Evolutionary conservation across 768 basidiomycete genomes (phyloP), one percentile per base, ranked within the genome.

Genomic region (Hysterangium stoloniferum): DNA sequence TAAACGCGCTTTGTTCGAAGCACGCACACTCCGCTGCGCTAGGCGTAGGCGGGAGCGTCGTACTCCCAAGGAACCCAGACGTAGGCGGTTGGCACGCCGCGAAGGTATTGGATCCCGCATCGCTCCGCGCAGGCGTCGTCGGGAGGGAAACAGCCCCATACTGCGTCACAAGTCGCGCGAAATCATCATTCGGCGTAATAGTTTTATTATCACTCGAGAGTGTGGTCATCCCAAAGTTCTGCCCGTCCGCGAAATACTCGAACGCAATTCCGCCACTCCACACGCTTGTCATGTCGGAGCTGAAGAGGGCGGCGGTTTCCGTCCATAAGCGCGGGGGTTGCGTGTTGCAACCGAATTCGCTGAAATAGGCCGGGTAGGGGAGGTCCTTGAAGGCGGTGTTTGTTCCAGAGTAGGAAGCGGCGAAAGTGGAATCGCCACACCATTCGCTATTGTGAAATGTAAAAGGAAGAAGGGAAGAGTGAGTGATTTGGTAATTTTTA

Each of bases 181-280:
- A 95, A 63, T 94, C 91, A 9, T 70, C 70, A 57, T 74, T 75
- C 22, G 78, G 73, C 6, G 79, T 82, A 44, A 90, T 86, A 4
- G 84, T 82, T 41, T 59, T 74, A 52, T 75, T 75, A 60, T 86
- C 83, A 2, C 71, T 2, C 2, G 80, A 81, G 53, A 95, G 76
- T 24, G 75, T 88, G 54, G 89, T 85, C 74, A 95, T 86, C 22
- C 93, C 93, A 56, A 87, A 96, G 58, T 84, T 69, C 44, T 87
- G 87, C 47, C 74, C 69, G 6, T 72, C 88, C 1, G 87, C 85
- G 77, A 95, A 93, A 66, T 94, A 95, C 44, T 82, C 84, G 65
- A 90, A 91, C 4, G 92, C 91, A 48, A 95, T 57, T 46, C 88
- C 92, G 54, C 93, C 93, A 28, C 87, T 91, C 82, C 86, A 95